phyloP scores from a whole-genome alignment of 495 filamentous ascomycete genomes.

The Clavariopsis aquatica region DNA sequence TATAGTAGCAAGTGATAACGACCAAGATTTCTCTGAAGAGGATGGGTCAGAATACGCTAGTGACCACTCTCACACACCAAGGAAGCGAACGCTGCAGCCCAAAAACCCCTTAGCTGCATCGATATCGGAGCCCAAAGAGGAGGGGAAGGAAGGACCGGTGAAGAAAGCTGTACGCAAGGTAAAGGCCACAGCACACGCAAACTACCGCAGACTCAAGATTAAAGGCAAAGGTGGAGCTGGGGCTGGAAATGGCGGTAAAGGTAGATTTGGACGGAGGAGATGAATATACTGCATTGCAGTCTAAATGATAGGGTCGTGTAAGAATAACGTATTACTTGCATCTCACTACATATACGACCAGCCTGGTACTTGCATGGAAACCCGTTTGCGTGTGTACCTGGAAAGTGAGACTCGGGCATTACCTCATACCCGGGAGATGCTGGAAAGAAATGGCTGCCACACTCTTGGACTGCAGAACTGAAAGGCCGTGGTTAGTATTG shows the following conservation, averaged over 20 bases:
- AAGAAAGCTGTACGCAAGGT: slow-evolving; percentile 31
- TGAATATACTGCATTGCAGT: slow-evolving; percentile 5
- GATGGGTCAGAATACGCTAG: slow-evolving; percentile 41
- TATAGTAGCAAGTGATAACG: slow-evolving; percentile 17
- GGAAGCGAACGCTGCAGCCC: slow-evolving; percentile 27
- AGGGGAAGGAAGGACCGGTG: slow-evolving; percentile 20
- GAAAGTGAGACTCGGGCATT: not conserved
- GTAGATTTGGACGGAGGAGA: slow-evolving; percentile 31
- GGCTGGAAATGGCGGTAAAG: slow-evolving; percentile 25
- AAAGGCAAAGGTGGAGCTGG: slow-evolving; percentile 30
- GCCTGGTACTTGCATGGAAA: not conserved
- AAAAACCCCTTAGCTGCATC: slow-evolving; percentile 10
- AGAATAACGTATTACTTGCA: not conserved
- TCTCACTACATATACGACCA: no score
- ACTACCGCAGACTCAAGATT: slow-evolving; percentile 38
- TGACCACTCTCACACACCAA: slow-evolving; percentile 33
- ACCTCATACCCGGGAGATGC: not conserved
- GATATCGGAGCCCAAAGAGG: slow-evolving; percentile 8
- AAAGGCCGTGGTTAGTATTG: slow-evolving; percentile 1
- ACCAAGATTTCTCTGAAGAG: slow-evolving; percentile 18
- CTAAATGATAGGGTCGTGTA: not conserved
- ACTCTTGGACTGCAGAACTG: not conserved
- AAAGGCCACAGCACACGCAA: slow-evolving; percentile 35
- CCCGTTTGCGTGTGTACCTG: not conserved
- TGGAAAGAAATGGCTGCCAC: not conserved